phyloP scores from a whole-genome alignment of 345 rosid genomes.

The Theobroma cacao region DNA sequence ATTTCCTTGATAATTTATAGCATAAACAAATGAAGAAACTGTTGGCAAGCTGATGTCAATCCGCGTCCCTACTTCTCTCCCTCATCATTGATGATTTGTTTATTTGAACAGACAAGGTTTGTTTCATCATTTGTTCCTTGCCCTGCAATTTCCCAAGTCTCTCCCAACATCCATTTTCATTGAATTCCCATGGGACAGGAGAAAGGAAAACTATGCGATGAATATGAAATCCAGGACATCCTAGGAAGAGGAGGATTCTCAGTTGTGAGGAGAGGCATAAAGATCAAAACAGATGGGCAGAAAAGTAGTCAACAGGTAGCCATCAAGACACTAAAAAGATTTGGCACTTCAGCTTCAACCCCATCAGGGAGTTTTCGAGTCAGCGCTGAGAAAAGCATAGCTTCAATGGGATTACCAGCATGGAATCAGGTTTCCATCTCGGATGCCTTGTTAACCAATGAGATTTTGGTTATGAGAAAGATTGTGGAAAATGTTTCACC shows the following conservation, averaged over 20 bases:
- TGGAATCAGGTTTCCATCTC: slow-evolving; percentile 53
- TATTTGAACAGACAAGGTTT: slow-evolving; percentile 5
- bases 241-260: slow-evolving; percentile 71
- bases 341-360: slow-evolving; percentile 19
- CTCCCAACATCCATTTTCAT: background rate
- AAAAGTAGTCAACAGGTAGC: slow-evolving; percentile 27
- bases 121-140: background rate
- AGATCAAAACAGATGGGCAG: slow-evolving; percentile 23
- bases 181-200: slow-evolving; percentile 44
- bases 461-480: slow-evolving; percentile 60
- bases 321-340: slow-evolving; percentile 56
- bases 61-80: slow-evolving; percentile 25
- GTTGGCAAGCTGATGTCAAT: slow-evolving; percentile 27
- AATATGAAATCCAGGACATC: slow-evolving; percentile 47
- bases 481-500: slow-evolving; percentile 65
- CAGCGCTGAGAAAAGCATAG: slow-evolving; percentile 9
- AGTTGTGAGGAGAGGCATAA: slow-evolving; percentile 52
- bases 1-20: slow-evolving; percentile 19
- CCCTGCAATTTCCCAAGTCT: background rate
- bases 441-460: slow-evolving; percentile 55
- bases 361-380: slow-evolving; percentile 14
- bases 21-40: slow-evolving; percentile 21
- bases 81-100: background rate
- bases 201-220: slow-evolving; percentile 42
- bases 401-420: slow-evolving; percentile 31